Conservation (phyloP, 2,329 filamentous ascomycete species). For the Triangularia setosa region DNA sequence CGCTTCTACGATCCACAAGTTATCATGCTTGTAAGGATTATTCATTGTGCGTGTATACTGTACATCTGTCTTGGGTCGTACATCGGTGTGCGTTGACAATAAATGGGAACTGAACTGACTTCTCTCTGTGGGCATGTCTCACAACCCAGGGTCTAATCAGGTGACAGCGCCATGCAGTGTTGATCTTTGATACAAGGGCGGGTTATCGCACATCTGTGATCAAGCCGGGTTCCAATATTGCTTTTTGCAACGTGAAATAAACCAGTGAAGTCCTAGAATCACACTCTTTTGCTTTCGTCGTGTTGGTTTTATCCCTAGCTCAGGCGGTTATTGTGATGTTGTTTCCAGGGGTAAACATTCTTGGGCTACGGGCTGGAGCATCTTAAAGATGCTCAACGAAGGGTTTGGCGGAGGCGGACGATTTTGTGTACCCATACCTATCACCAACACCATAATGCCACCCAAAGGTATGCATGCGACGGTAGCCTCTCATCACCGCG, state of each 20-base stretch:
- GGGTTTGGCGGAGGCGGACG: neutral
- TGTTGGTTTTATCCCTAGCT: neutral
- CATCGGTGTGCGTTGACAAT: no score
- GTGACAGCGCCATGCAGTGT: neutral
- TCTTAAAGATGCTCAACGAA: neutral
- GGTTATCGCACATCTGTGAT: neutral
- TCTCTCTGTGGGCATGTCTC: no score
- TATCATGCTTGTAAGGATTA: no score
- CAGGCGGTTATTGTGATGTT: neutral
- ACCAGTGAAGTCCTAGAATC: neutral
- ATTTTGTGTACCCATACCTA: neutral
- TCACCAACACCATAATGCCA: neutral
- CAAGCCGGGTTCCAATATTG: neutral
- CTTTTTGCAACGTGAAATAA: neutral
- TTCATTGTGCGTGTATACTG: no score
- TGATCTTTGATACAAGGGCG: neutral
- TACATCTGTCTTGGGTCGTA: no score
- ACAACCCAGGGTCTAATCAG: neutral
- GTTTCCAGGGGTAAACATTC: neutral
- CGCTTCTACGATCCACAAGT: no score
- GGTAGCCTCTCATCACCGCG: neutral
- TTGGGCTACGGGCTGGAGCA: neutral
- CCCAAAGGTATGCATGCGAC: neutral
- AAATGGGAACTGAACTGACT: no score
- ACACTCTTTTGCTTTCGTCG: neutral